Conservation (phyloP, 331 rosid genomes). For the Quercus phellos region DNA sequence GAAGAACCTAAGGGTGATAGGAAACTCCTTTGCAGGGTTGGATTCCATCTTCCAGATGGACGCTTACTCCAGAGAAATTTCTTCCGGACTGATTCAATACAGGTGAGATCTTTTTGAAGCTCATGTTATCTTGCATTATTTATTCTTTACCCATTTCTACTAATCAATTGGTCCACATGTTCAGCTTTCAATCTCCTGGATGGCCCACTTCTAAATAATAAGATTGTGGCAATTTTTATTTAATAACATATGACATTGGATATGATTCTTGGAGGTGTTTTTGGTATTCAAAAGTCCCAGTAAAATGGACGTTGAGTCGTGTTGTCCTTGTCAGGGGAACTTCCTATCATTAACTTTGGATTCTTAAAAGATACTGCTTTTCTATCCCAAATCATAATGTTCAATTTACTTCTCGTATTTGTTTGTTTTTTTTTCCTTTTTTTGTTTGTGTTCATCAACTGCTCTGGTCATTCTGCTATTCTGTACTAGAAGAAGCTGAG, state of each 20-base stretch:
- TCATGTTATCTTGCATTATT: not conserved
- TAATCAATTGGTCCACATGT: not conserved
- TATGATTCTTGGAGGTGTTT: not conserved
- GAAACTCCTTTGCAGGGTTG: conserved; percentile 73
- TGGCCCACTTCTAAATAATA: not conserved
- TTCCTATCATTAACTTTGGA: not conserved
- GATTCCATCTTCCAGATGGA: conserved; percentile 88
- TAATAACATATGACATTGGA: too few relatives aligned
- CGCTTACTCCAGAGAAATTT: conserved; percentile 79
- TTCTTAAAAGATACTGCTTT: not conserved
- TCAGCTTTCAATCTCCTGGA: not conserved
- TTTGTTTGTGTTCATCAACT: conserved; percentile 44
- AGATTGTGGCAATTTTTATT: too few relatives aligned
- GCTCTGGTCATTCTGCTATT: conserved; percentile 86
- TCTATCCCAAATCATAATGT: not conserved
- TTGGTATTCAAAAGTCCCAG: not conserved
- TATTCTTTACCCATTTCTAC: not conserved
- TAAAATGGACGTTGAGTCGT: not conserved
- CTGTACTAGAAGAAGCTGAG: too few relatives aligned
- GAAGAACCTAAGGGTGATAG: conserved; percentile 85
- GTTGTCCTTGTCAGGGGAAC: not conserved
- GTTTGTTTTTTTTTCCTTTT: not conserved
- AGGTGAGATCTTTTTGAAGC: conserved; percentile 34
- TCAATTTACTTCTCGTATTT: not conserved
- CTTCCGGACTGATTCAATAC: conserved; percentile 75